Conservation (phyloP, 2,329 filamentous ascomycete species). For the Colletotrichum godetiae region DNA sequence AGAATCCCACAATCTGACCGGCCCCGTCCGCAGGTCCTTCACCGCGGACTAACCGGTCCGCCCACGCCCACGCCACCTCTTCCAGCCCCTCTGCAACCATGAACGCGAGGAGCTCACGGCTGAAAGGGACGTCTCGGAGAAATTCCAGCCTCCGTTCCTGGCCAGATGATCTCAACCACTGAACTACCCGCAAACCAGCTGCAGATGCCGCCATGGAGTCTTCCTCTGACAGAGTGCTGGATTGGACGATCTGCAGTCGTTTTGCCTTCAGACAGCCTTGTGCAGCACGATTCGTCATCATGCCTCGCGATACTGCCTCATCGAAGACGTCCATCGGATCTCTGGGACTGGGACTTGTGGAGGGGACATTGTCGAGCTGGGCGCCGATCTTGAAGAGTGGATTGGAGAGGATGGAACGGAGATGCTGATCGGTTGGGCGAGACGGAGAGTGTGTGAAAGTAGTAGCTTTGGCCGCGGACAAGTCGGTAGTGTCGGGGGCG, state of each 20-base stretch:
- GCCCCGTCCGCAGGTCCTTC: conserved; percentile 32
- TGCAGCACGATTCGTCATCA: conserved; percentile 66
- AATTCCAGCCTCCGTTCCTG: conserved; percentile 59
- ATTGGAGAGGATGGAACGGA: conserved; percentile 68
- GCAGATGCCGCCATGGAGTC: conserved; percentile 53
- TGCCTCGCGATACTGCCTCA: conserved; percentile 63
- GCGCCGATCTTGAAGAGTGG: conserved; percentile 61
- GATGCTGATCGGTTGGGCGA: conserved; percentile 60
- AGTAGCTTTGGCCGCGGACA: conserved; percentile 27
- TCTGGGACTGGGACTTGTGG: conserved; percentile 41
- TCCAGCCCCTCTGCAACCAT: conserved; percentile 65
- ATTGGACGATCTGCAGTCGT: conserved; percentile 50
- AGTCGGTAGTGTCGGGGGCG: conserved; percentile 44
- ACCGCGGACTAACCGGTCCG: conserved; percentile 36
- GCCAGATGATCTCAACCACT: conserved; percentile 66
- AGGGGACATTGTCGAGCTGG: conserved; percentile 32
- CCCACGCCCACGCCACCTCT: conserved; percentile 64
- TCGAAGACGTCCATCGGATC: conserved; percentile 68
- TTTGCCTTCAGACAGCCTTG: conserved; percentile 65
- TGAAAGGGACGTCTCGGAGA: conserved; percentile 50
- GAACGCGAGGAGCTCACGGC: conserved; percentile 58
- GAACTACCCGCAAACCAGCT: conserved; percentile 59
- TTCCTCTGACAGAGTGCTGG: conserved; percentile 45
- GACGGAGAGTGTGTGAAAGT: conserved; percentile 15
- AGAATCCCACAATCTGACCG: conserved; percentile 32